phyloP scores from a whole-genome alignment of 257 asterid species.

The Misopates orontium region DNA sequence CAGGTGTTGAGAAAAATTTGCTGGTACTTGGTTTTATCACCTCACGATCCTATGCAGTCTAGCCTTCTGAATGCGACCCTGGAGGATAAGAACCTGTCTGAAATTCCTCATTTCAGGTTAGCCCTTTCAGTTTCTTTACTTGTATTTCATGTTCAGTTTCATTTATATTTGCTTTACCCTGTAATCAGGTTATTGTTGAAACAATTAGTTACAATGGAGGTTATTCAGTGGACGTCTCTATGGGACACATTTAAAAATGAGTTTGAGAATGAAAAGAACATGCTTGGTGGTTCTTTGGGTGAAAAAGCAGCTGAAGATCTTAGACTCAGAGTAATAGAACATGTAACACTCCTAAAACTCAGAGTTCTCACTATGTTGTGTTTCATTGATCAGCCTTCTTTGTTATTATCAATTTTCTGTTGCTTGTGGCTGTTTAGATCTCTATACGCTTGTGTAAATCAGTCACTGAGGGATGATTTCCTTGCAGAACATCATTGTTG shows the following conservation, averaged over 20 bases:
- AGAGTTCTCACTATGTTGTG: background rate
- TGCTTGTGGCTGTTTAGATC: too few relatives aligned
- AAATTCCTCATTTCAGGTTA: slow-evolving; percentile 86
- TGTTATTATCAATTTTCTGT: too few relatives aligned
- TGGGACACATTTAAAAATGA: slow-evolving; percentile 88
- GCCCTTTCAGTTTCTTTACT: background rate
- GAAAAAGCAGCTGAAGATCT: slow-evolving; percentile 94
- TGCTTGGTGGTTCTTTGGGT: slow-evolving; percentile 84
- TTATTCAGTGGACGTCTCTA: slow-evolving; percentile 78
- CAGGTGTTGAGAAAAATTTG: slow-evolving; percentile 95
- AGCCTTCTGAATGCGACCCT: slow-evolving; percentile 91
- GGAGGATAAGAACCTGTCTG: slow-evolving; percentile 93
- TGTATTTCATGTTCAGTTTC: slow-evolving; percentile 3
- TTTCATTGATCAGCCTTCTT: too few relatives aligned
- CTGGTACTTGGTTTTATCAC: slow-evolving; percentile 90
- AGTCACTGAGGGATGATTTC: slow-evolving; percentile 15
- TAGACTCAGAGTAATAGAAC: slow-evolving; percentile 85
- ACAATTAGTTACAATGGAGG: slow-evolving; percentile 93
- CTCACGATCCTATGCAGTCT: slow-evolving; percentile 95
- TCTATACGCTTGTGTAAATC: background rate
- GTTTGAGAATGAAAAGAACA: slow-evolving; percentile 83
- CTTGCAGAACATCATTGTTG: slow-evolving; percentile 91
- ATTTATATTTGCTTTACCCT: slow-evolving; percentile 17
- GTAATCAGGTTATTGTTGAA: slow-evolving; percentile 65
- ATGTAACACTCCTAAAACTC: slow-evolving; percentile 49